Evolutionary conservation across 75 land plant genomes (phyloP).

Genomic region (Pinus albicaulis): DNA sequence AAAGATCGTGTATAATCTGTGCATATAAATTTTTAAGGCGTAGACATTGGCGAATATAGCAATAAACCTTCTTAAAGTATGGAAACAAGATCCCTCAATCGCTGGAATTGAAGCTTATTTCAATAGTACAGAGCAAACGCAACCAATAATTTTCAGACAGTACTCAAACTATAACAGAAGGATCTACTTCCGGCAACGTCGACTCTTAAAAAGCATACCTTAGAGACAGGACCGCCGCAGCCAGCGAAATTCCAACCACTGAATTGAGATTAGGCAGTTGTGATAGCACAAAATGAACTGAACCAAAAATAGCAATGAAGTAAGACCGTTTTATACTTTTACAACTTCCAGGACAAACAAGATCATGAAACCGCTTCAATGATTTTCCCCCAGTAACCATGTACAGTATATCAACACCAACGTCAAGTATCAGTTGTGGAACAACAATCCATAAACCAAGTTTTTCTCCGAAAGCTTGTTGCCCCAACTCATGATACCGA

Average conservation of each 20-base stretch:
- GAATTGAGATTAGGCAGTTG: conserved; percentile 75
- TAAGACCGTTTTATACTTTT: conserved; percentile 25
- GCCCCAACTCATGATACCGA: conserved; percentile 84
- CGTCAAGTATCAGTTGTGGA: conserved; percentile 65
- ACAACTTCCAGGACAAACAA: conserved; percentile 29
- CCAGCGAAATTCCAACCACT: conserved; percentile 50
- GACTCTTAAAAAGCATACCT: conserved; percentile 27
- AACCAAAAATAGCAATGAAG: conserved; percentile 68
- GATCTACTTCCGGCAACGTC: background rate
- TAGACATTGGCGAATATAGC: no score
- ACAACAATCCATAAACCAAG: conserved; percentile 73
- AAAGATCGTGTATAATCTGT: no score
- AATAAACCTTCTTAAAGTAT: no score
- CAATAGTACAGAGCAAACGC: no score
- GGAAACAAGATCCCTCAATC: no score
- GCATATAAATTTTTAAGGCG: no score
- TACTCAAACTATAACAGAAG: no score
- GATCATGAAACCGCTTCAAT: conserved; percentile 39
- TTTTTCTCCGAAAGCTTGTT: conserved; percentile 57
- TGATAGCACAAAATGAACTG: conserved; percentile 50
- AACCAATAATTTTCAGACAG: no score
- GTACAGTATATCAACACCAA: conserved; percentile 57
- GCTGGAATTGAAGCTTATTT: no score
- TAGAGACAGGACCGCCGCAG: conserved; percentile 72
- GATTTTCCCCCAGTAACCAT: conserved; percentile 89